phyloP scores from a whole-genome alignment of 2,329 filamentous ascomycete genomes.

The Calonectria montana region DNA sequence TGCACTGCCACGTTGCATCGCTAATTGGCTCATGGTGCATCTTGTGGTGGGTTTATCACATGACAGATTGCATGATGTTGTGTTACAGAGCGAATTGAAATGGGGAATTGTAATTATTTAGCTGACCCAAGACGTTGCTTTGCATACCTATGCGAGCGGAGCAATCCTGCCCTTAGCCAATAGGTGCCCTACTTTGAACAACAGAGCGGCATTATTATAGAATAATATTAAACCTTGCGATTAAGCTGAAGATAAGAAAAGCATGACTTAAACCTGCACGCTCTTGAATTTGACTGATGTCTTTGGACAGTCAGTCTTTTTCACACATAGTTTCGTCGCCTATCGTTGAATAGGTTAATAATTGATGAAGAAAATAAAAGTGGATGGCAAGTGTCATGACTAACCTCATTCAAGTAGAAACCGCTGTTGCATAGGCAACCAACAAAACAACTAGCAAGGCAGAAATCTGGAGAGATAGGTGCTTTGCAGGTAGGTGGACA shows the following conservation, averaged over 20 bases:
- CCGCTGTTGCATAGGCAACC: background rate
- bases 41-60: background rate
- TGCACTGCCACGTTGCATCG: background rate
- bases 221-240: background rate
- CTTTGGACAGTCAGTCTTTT: background rate
- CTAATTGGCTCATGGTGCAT: background rate
- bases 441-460: background rate
- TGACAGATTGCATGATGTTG: background rate
- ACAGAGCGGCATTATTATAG: background rate
- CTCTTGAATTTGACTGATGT: background rate
- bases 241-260: background rate
- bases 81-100: background rate
- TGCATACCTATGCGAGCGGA: too few relatives aligned
- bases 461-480: background rate
- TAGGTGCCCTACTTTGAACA: background rate
- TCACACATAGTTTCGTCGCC: background rate
- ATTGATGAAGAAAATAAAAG: too few relatives aligned
- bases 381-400: background rate
- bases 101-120: background rate
- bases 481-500: background rate
- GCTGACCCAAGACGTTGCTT: too few relatives aligned
- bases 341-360: background rate
- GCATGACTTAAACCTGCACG: background rate
- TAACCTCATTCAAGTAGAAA: background rate
- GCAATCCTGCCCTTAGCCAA: too few relatives aligned